Conservation (phyloP, 108 stramenopile species). For the Fragilaria crotonensis region DNA sequence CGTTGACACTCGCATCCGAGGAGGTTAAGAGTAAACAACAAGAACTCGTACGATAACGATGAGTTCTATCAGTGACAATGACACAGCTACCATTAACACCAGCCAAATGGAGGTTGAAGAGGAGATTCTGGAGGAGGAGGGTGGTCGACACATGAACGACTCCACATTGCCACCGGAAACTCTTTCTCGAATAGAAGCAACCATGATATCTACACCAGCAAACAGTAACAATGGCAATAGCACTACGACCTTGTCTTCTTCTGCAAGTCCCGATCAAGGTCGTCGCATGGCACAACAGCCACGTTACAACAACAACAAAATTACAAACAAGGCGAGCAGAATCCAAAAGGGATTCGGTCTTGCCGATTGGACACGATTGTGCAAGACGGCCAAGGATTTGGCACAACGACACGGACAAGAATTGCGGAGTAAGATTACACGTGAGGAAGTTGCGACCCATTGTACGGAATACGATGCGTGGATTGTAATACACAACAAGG, state of each 20-base stretch:
- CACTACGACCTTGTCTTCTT: background rate
- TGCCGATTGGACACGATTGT: slow-evolving; percentile 72
- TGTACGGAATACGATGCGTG: slow-evolving; percentile 74
- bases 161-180: slow-evolving; percentile 4
- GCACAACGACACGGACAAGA: slow-evolving; percentile 55
- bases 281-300: no score
- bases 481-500: slow-evolving; percentile 75
- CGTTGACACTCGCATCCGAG: no score
- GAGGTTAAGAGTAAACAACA: no score
- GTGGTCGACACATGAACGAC: slow-evolving; percentile 7
- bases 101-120: background rate
- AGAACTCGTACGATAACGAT: no score
- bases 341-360: slow-evolving; percentile 72
- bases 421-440: slow-evolving; percentile 47
- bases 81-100: no score
- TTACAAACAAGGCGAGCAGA: no score
- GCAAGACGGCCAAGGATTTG: slow-evolving; percentile 43
- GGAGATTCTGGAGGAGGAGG: background rate
- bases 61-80: no score
- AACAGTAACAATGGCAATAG: background rate
- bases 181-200: background rate
- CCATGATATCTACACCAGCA: background rate
- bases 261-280: no score
- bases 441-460: slow-evolving; percentile 67
- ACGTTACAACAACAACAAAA: no score